Conservation (phyloP, 164 flowering plant genomes). For the Piper betle region DNA sequence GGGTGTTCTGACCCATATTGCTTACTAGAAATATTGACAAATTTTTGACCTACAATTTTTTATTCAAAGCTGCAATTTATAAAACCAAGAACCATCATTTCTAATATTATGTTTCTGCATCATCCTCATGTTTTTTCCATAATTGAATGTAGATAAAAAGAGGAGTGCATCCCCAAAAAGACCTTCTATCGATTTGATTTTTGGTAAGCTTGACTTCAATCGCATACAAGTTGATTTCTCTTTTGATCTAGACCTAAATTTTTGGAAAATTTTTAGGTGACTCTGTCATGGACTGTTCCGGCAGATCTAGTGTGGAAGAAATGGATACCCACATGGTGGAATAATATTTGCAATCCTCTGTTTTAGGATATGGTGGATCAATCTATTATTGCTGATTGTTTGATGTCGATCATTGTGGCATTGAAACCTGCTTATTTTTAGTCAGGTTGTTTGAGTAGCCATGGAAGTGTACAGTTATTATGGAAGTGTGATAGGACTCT, state of each 20-base stretch:
- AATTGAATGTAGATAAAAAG: constrained; percentile 18
- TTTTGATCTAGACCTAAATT: not conserved
- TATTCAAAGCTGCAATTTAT: not conserved
- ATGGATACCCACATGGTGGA: constrained; percentile 22
- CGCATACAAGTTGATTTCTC: not conserved
- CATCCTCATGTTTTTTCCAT: constrained; percentile 1
- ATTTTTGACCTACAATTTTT: not conserved
- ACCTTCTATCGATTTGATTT: constrained; percentile 25
- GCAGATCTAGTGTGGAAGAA: constrained; percentile 13
- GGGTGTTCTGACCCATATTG: not conserved
- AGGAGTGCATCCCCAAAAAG: constrained; percentile 20
- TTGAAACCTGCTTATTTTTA: constrained; percentile 28
- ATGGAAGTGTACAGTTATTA: constrained; percentile 20
- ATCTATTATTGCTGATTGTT: constrained; percentile 5
- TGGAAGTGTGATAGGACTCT: not conserved
- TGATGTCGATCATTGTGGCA: constrained; percentile 3
- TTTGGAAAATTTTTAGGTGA: constrained; percentile 26
- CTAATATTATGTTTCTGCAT: not conserved
- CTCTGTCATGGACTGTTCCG: constrained; percentile 29
- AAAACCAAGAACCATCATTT: not conserved
- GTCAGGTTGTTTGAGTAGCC: constrained; percentile 22
- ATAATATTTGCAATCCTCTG: constrained; percentile 2
- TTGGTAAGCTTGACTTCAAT: constrained; percentile 19
- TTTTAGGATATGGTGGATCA: constrained; percentile 2
- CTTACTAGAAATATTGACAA: not conserved